Evolutionary conservation across 2,329 filamentous ascomycete genomes (phyloP).

Genomic region (Capronia epimyces): DNA sequence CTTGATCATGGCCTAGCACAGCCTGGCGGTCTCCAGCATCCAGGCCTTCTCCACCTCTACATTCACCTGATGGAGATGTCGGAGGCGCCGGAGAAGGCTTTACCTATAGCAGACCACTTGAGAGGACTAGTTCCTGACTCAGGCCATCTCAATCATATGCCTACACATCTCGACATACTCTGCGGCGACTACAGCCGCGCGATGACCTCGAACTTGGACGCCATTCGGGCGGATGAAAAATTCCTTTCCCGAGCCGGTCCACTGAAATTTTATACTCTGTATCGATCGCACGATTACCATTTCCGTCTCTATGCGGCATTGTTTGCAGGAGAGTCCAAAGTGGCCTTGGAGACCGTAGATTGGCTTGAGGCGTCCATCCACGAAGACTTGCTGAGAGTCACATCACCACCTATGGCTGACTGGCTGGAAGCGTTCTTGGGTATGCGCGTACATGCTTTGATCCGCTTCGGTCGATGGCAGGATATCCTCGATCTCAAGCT

Average conservation of each 20-base stretch:
- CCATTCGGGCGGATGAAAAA: constrained; percentile 62
- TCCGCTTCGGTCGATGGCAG: constrained; percentile 69
- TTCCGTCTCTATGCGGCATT: constrained; percentile 72
- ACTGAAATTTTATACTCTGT: constrained; percentile 70
- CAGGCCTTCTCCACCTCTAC: constrained; percentile 68
- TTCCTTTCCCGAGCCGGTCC: constrained; percentile 56
- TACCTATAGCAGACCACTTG: constrained; percentile 56
- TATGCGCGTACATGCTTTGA: constrained; percentile 62
- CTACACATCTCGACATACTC: constrained; percentile 68
- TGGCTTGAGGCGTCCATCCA: constrained; percentile 59
- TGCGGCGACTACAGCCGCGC: constrained; percentile 65
- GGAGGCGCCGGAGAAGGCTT: constrained; percentile 55
- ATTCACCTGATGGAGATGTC: constrained; percentile 79
- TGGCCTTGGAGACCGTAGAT: constrained; percentile 57
- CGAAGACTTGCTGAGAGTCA: constrained; percentile 56
- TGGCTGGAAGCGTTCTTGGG: constrained; percentile 68
- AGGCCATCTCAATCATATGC: constrained; percentile 71
- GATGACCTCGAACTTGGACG: constrained; percentile 61
- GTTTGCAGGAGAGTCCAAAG: constrained; percentile 62
- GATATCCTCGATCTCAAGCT: constrained; percentile 56
- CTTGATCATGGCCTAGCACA: constrained; percentile 55
- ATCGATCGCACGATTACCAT: constrained; percentile 69
- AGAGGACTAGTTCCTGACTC: constrained; percentile 62
- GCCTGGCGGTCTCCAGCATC: constrained; percentile 51
- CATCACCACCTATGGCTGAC: constrained; percentile 70